Percentiles rank a stretch among this genome's conserved stretches.
Evolutionary conservation across 768 basidiomycete species (phyloP).

Genomic region (Russula vinacea): DNA sequence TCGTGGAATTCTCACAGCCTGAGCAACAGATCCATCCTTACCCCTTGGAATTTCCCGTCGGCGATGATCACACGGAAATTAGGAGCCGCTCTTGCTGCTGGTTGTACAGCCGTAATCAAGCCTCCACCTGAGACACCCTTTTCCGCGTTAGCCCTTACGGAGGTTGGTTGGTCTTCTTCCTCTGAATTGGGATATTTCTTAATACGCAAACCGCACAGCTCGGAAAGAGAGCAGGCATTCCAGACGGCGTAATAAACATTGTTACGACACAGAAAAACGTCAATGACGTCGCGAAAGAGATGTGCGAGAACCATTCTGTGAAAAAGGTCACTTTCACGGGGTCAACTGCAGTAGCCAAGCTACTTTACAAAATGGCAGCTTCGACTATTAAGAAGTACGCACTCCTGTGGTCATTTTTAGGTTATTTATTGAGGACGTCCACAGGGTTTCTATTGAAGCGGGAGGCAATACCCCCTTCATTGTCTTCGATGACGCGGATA

Average conservation of each 20-base stretch:
- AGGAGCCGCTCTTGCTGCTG: constrained; percentile 86
- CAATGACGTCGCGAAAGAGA: constrained; percentile 83
- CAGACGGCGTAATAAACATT: constrained; percentile 92
- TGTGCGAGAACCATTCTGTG: constrained; percentile 84
- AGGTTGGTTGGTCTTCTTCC: constrained; percentile 46
- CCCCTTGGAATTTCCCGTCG: constrained; percentile 93
- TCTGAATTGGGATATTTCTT: background rate
- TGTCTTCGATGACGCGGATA: constrained; percentile 93
- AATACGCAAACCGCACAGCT: constrained; percentile 48
- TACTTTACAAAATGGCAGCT: constrained; percentile 67
- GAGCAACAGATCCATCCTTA: constrained; percentile 63
- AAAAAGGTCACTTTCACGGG: constrained; percentile 93
- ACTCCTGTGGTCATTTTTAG: background rate
- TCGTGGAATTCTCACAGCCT: constrained; percentile 1
- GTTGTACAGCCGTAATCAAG: constrained; percentile 95
- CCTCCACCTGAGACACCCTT: constrained; percentile 95
- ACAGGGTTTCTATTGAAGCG: constrained; percentile 72
- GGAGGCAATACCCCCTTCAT: constrained; percentile 97
- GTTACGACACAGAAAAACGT: constrained; percentile 87
- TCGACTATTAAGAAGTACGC: constrained; percentile 79
- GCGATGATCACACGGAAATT: constrained; percentile 94
- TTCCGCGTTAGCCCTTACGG: constrained; percentile 86
- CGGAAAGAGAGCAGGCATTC: constrained; percentile 83
- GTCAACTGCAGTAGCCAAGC: constrained; percentile 75
- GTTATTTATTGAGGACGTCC: background rate